Percentiles rank a stretch among this genome's conserved stretches.
Conservation (phyloP, 2,329 filamentous ascomycete species). For the Ploettnerulaceae sp. region DNA sequence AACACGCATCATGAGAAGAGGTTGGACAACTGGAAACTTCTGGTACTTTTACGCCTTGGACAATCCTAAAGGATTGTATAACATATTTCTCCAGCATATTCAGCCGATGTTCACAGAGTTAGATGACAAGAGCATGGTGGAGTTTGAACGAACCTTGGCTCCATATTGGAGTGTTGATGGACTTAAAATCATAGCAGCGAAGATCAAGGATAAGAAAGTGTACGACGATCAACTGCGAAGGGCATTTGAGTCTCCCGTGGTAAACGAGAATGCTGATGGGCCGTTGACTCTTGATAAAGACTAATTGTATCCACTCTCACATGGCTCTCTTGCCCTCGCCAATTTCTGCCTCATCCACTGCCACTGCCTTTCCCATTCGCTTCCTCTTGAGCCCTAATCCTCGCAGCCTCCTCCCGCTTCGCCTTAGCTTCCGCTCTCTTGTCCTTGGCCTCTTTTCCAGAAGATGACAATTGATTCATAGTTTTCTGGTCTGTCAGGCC, state of each 20-base stretch:
- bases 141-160: slow-evolving; percentile 4
- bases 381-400: too few species aligned
- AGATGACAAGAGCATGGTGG: neutral
- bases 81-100: slow-evolving; percentile 25
- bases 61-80: slow-evolving; percentile 25
- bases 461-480: slow-evolving; percentile 8
- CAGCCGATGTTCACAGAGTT: slow-evolving; percentile 21
- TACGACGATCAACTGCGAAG: slow-evolving; percentile 5
- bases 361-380: too few species aligned
- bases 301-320: neutral
- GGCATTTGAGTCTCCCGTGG: neutral
- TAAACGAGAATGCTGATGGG: slow-evolving; percentile 5
- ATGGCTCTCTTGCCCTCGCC: neutral
- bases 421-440: neutral
- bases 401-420: too few species aligned
- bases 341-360: neutral
- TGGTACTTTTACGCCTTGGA: slow-evolving; percentile 27
- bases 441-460: slow-evolving; percentile 1
- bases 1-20: slow-evolving; percentile 20
- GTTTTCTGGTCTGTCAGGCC: slow-evolving; percentile 1
- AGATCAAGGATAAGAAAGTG: slow-evolving; percentile 5
- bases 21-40: slow-evolving; percentile 26
- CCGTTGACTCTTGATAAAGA: neutral
- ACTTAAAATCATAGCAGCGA: neutral
- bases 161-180: slow-evolving; percentile 3